These are phyloP conservation scores for Polyplosphaeria fusca DNA, from an alignment of 495 filamentous ascomycete genomes.

Conservation along the genomic window DNA sequence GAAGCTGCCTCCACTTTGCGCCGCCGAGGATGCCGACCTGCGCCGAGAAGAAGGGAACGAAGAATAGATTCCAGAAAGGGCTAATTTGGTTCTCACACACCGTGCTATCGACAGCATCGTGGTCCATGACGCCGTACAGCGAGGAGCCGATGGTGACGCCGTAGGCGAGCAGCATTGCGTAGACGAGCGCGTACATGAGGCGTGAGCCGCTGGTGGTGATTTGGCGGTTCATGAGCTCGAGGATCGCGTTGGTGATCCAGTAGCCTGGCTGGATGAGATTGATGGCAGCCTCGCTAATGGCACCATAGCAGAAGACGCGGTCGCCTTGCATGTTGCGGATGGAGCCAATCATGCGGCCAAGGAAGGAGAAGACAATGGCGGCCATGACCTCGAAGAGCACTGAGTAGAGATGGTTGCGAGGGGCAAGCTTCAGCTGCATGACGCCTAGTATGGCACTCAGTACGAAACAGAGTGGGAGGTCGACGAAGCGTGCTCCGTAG, in stretches of 20 bases:
- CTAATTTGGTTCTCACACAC: slow-evolving; percentile 7
- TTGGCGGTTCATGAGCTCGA: slow-evolving; percentile 7
- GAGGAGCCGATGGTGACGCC: slow-evolving; percentile 15
- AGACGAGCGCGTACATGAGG: slow-evolving; percentile 17
- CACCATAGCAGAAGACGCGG: slow-evolving; percentile 13
- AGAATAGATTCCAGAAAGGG: slow-evolving; percentile 3
- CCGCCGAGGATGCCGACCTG: neutral
- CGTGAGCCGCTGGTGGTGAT: slow-evolving; percentile 14
- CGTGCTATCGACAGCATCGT: neutral
- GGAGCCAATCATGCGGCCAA: slow-evolving; percentile 4
- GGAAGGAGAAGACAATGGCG: slow-evolving; percentile 1
- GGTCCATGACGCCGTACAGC: slow-evolving; percentile 12
- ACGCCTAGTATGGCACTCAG: slow-evolving; percentile 11
- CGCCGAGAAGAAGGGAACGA: slow-evolving; percentile 16
- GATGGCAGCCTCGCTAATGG: slow-evolving; percentile 9
- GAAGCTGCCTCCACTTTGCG: slow-evolving; percentile 8
- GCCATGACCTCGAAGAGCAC: slow-evolving; percentile 5
- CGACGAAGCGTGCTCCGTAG: slow-evolving; percentile 11
- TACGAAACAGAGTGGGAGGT: slow-evolving; percentile 11
- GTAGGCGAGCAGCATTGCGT: slow-evolving; percentile 16
- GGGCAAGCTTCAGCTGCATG: neutral
- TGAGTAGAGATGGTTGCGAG: slow-evolving; percentile 4
- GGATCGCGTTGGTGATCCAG: neutral
- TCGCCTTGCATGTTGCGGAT: too few species aligned
- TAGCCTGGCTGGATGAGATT: slow-evolving; percentile 19